A percentile compares a stretch with the other conserved stretches of the same genome.
Conservation (phyloP, 2,329 filamentous ascomycete genomes). For the Colletotrichum truncatum region DNA sequence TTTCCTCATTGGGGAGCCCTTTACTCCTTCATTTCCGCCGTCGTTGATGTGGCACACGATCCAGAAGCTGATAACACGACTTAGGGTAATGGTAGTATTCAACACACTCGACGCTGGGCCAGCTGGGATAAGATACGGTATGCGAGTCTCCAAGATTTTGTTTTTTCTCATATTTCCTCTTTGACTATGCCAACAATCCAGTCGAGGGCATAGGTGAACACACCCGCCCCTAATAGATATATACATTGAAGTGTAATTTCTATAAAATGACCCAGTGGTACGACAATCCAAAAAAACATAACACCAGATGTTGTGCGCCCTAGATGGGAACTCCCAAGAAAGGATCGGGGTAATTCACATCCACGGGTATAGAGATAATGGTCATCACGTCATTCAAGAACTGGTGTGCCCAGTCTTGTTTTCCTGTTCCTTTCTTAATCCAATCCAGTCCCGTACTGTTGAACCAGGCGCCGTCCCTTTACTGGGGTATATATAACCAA, state of each 20-base stretch:
- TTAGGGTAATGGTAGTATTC: no score
- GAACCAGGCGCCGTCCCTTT: conserved; percentile 17
- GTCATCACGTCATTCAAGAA: conserved; percentile 29
- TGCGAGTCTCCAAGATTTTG: neutral
- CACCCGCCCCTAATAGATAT: conserved; percentile 9
- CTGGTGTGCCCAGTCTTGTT: conserved; percentile 5
- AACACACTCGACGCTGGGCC: no score
- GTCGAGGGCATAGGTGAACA: neutral
- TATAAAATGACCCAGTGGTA: neutral
- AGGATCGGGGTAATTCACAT: neutral
- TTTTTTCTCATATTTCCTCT: neutral
- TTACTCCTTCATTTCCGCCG: no score
- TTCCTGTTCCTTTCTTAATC: conserved; percentile 12
- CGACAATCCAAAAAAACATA: conserved; percentile 19
- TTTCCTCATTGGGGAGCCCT: no score
- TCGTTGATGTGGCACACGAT: no score
- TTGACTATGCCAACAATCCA: neutral
- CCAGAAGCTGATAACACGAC: neutral
- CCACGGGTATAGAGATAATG: conserved; percentile 26
- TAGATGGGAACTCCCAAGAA: neutral
- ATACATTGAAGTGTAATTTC: conserved; percentile 26
- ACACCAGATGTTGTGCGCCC: conserved; percentile 12
- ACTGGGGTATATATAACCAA: conserved; percentile 2
- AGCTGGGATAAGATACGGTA: neutral
- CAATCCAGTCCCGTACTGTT: conserved; percentile 24